These are phyloP conservation scores for Russula sp. DNA, from an alignment of 768 basidiomycete genomes.

Conservation along the genomic window DNA sequence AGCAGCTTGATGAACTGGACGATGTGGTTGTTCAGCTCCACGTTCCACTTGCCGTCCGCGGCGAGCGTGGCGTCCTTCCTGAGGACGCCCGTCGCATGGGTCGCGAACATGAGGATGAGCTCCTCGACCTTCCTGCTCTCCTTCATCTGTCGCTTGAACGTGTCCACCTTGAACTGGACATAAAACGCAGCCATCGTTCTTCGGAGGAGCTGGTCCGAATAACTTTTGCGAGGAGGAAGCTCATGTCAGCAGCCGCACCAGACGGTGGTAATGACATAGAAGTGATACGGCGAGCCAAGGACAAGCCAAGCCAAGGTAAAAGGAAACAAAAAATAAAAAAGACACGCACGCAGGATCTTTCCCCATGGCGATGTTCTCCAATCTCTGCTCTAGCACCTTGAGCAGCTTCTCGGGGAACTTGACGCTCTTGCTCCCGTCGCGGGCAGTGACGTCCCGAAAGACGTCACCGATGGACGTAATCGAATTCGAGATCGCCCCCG, in stretches of 20 bases:
- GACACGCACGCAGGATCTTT: slow-evolving; percentile 76
- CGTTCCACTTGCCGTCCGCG: slow-evolving; percentile 81
- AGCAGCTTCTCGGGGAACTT: slow-evolving; percentile 93
- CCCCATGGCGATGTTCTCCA: slow-evolving; percentile 92
- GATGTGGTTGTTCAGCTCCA: slow-evolving; percentile 89
- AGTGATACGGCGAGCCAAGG: no score
- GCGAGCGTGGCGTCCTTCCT: slow-evolving; percentile 83
- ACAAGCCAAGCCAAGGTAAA: background rate
- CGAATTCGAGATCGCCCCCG: slow-evolving; percentile 51
- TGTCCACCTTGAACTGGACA: slow-evolving; percentile 78
- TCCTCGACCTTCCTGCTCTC: slow-evolving; percentile 98
- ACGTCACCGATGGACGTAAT: slow-evolving; percentile 65
- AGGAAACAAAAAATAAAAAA: background rate
- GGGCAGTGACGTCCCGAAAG: slow-evolving; percentile 57
- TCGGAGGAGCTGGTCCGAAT: slow-evolving; percentile 84
- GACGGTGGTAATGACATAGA: no score
- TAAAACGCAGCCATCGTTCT: slow-evolving; percentile 92
- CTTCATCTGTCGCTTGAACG: slow-evolving; percentile 85
- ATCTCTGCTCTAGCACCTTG: slow-evolving; percentile 82
- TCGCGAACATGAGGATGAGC: slow-evolving; percentile 92
- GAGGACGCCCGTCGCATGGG: slow-evolving; percentile 79
- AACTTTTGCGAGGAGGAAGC: slow-evolving; percentile 43
- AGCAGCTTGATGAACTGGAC: slow-evolving; percentile 82
- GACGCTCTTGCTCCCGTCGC: slow-evolving; percentile 76
- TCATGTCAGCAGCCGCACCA: background rate